phyloP scores from a whole-genome alignment of 805 yeast genomes.

The Teunomyces atbi region DNA sequence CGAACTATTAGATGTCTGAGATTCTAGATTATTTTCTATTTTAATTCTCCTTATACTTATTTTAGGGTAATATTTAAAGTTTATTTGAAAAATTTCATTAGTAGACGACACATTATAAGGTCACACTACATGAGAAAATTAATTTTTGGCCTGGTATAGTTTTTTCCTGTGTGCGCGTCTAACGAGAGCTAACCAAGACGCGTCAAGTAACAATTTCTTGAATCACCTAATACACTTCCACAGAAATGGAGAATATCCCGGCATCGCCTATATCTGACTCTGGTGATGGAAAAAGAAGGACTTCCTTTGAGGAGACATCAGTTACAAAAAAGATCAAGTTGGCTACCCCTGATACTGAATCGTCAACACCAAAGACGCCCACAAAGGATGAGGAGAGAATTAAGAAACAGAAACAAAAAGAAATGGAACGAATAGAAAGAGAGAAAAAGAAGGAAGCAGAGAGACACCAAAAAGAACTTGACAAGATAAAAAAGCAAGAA shows the following conservation, averaged over 20 bases:
- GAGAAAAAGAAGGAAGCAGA: constrained; percentile 15
- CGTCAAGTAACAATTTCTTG: neutral
- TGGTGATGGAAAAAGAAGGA: constrained; percentile 8
- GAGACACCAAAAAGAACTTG: constrained; percentile 15
- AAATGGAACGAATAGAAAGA: constrained; percentile 16
- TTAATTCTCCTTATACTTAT: neutral
- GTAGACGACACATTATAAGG: no score
- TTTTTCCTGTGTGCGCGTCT: neutral
- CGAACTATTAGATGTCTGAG: constrained; percentile 37
- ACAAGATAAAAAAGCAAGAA: constrained; percentile 11
- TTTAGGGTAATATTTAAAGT: neutral
- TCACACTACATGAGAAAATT: no score
- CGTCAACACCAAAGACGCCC: constrained; percentile 8
- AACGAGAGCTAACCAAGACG: neutral
- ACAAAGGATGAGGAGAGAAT: constrained; percentile 16
- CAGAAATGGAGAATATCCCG: neutral
- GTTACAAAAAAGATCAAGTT: constrained; percentile 7
- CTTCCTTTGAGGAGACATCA: constrained; percentile 9
- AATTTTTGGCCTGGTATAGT: neutral
- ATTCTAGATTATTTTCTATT: neutral
- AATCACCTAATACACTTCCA: neutral
- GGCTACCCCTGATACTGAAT: constrained; percentile 1
- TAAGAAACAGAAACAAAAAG: constrained; percentile 15
- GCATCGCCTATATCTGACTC: neutral
- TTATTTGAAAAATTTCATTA: neutral